Evolutionary conservation across 2,329 filamentous ascomycete species (phyloP).

Genomic region (Penicillium sp.): DNA sequence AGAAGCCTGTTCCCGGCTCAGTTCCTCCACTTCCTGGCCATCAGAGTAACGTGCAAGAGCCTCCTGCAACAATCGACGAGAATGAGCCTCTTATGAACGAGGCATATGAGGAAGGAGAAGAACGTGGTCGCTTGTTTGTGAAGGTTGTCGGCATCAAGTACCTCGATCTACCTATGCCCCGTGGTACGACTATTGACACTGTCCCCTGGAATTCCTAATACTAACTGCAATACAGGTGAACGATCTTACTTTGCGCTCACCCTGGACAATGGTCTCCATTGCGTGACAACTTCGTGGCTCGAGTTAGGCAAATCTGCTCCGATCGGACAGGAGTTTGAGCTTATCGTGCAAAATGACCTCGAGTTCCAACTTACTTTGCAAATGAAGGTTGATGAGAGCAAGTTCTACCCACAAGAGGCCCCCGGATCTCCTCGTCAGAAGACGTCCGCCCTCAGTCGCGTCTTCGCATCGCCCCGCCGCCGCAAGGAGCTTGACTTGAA

Average conservation of each 20-base stretch:
- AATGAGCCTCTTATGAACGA: conserved; percentile 63
- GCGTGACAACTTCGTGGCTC: conserved; percentile 93
- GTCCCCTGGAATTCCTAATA: not conserved
- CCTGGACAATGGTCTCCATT: conserved; percentile 96
- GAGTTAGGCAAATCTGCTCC: conserved; percentile 89
- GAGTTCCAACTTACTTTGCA: conserved; percentile 98
- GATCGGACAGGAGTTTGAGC: conserved; percentile 96
- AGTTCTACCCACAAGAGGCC: conserved; percentile 53
- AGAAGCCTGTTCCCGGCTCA: conserved; percentile 62
- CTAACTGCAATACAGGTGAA: conserved; percentile 63
- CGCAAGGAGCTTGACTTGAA: conserved; percentile 89
- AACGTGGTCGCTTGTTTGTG: conserved; percentile 89
- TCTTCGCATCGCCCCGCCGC: conserved; percentile 95
- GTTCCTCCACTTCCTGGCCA: conserved; percentile 85
- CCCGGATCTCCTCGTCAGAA: conserved; percentile 69
- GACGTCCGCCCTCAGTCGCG: conserved; percentile 83
- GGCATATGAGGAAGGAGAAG: conserved; percentile 73
- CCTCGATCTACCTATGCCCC: conserved; percentile 80
- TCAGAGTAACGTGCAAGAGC: conserved; percentile 71
- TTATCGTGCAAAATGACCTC: conserved; percentile 95
- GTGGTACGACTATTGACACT: conserved; percentile 71
- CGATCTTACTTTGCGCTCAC: conserved; percentile 93
- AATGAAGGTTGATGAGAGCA: conserved; percentile 85
- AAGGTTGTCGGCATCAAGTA: conserved; percentile 99
- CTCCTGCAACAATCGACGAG: conserved; percentile 67